Base-by-base conservation (phyloP, 495 filamentous ascomycete genomes). In the Diplogelasinospora grovesii region DNA sequence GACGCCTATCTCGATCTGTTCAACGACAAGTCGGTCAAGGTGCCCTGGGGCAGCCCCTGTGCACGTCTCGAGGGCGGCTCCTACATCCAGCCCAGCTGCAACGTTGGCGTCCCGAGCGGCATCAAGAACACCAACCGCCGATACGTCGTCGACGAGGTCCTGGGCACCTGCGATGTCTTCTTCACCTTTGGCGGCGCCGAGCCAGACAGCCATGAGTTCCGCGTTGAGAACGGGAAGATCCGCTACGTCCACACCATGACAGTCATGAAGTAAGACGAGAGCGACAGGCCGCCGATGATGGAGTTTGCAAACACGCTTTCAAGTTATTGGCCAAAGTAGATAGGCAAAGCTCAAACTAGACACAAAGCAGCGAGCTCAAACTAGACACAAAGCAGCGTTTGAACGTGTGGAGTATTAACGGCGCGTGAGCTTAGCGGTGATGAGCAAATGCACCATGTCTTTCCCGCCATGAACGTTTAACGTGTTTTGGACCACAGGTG, bases 1-100 rank as follows among this genome's bases (percentile, higher is more conserved):
- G 69, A 73, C 36, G 64, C 66, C 0, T 73, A 73, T 28, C 43
- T 73, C 27, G 59, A 70, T 22, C 50, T 65, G 19, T 73, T 64
- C 48, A 52, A 51, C 8, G 46, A 69, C 45, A 55, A 52, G n/a
- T 61, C 26, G n/a, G 52, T 67, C 4, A 51, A 52, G 8, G 68
- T 70, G 2, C 69, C 69, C 0, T 68, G 59, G 35, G 66, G 66
- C 1, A 68, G 54, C 8, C 70, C 69, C 15, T 73, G 69, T 34
- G 60, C 68, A 3, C 55, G 69, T 3, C 57, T 73, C 28, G 68
- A 73, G 42, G 69, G 69, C 5, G 69, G 69, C 15, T 50, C 49
- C 8, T 71, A 71, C 46, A 64, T 62, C 0, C 53, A 59, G 29
- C 46, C 48, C 0, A 57, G 51, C 24, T 68, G 64, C 37, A 54